These are phyloP conservation scores for Leccinum subgranulosum DNA, from an alignment of 768 basidiomycete species.

Conservation along the genomic window DNA sequence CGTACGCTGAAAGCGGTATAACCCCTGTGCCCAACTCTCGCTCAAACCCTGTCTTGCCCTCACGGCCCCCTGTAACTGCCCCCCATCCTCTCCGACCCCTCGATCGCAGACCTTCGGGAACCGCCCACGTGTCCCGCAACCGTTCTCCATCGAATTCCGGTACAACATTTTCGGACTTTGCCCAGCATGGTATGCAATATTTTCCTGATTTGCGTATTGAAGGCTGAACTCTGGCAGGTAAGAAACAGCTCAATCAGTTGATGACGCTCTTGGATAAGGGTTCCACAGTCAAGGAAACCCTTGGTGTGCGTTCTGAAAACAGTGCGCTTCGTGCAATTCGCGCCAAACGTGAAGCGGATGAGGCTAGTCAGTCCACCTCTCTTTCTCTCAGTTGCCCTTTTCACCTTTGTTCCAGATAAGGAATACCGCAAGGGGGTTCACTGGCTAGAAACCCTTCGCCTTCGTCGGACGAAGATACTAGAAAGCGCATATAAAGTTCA, in stretches of 20 bases:
- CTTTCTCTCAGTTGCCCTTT: neutral
- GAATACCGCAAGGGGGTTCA: conserved; percentile 89
- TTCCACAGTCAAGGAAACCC: conserved; percentile 56
- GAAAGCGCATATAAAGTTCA: conserved; percentile 77
- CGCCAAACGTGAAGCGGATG: conserved; percentile 86
- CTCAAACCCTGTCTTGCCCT: conserved; percentile 44
- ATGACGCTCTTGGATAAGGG: conserved; percentile 85
- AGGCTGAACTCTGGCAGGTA: conserved; percentile 45
- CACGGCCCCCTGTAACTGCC: conserved; percentile 56
- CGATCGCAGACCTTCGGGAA: conserved; percentile 69
- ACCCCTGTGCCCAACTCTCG: conserved; percentile 37
- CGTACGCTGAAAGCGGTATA: conserved; percentile 31
- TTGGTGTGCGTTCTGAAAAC: conserved; percentile 56
- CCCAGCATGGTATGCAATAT: conserved; percentile 60
- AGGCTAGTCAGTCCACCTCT: conserved; percentile 60
- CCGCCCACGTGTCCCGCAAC: conserved; percentile 50
- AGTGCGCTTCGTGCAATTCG: conserved; percentile 72
- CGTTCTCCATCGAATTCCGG: conserved; percentile 82
- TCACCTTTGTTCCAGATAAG: conserved; percentile 52
- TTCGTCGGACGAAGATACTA: conserved; percentile 77
- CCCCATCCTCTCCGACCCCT: conserved; percentile 76
- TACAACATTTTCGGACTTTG: conserved; percentile 81
- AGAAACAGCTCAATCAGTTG: conserved; percentile 81
- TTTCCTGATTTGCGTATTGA: neutral
- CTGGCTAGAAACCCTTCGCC: conserved; percentile 87